Evolutionary conservation across 2,329 filamentous ascomycete genomes (phyloP).

Genomic region (Colletotrichum higginsianum): DNA sequence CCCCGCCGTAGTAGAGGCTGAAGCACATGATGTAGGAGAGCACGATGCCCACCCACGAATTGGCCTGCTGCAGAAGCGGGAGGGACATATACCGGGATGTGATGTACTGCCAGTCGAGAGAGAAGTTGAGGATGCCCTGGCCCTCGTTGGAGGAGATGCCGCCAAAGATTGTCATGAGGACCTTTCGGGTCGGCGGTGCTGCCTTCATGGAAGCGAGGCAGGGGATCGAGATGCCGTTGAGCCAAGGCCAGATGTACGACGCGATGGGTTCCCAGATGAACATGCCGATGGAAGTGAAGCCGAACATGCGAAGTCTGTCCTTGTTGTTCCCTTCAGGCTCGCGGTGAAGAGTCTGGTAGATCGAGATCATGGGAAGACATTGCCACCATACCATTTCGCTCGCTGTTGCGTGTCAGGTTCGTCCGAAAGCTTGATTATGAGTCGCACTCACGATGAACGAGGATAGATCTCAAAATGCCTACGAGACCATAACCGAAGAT

Average conservation of each 20-base stretch:
- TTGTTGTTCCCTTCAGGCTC: slow-evolving; percentile 32
- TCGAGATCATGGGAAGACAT: slow-evolving; percentile 40
- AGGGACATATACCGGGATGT: slow-evolving; percentile 41
- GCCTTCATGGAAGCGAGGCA: slow-evolving; percentile 55
- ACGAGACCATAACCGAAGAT: slow-evolving; percentile 39
- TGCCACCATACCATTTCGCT: slow-evolving; percentile 43
- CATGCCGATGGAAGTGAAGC: slow-evolving; percentile 39
- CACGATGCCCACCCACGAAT: slow-evolving; percentile 55
- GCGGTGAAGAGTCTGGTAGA: slow-evolving; percentile 39
- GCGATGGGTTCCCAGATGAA: slow-evolving; percentile 40
- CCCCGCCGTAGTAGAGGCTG: slow-evolving; percentile 57
- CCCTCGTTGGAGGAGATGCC: slow-evolving; percentile 57
- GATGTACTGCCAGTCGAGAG: slow-evolving; percentile 62
- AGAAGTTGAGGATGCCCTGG: slow-evolving; percentile 57
- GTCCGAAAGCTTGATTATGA: not conserved
- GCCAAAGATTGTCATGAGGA: slow-evolving; percentile 66
- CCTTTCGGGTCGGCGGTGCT: slow-evolving; percentile 45
- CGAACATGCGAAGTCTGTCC: slow-evolving; percentile 31
- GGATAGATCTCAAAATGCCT: slow-evolving; percentile 29
- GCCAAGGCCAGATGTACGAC: slow-evolving; percentile 39
- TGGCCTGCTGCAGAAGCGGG: slow-evolving; percentile 47
- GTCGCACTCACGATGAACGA: slow-evolving; percentile 31
- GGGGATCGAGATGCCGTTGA: slow-evolving; percentile 51
- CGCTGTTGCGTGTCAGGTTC: not conserved
- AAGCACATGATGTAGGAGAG: slow-evolving; percentile 56